Evolutionary conservation across 345 rosid genomes (phyloP), one percentile per base, ranked within the genome.

Genomic region (Arabidopsis suecica): DNA sequence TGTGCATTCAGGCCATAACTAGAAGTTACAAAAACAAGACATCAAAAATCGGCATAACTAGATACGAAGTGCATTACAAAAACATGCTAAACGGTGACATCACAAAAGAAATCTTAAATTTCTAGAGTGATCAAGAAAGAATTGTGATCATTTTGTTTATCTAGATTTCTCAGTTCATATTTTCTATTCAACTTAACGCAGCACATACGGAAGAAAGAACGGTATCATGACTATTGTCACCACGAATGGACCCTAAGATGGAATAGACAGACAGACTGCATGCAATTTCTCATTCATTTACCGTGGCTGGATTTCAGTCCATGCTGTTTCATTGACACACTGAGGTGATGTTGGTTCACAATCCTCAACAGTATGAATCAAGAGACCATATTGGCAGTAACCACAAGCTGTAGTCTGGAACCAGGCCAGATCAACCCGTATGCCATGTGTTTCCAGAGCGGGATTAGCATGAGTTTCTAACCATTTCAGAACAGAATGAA

Each of bases 401-500:
- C 97, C 93, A 84, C 84, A 82, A 72, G 93, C 65, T 68, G 89
- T 84, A 55, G 95, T 85, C 82, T 87, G 97, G 77, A 96, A 87
- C 99, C 96, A 87, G n/a, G 97, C 97, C 80, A 96, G 90, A 84
- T 91, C 97, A 78, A 86, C 84, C 11, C 83, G 82, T 33, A 89
- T 79, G 25, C 96, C 82, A 57, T 89, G 87, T 64, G 70, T 47
- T 79, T 84, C 84, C 81, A 96, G 77, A 59, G 91, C 87, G 36
- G 98, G 95, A 82, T 93, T 93, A 48, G 96, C 99, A 76, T 93
- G 90, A 32, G 91, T 91, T 83, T 89, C 97, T 82, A 96, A 84
- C 99, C 98, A 96, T 76, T 45, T 85, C 45, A 93, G 73, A 68
- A 93, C 88, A 60, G 90, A 78, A 69, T 80, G 81, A 76, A 93